Evolutionary conservation across 805 yeast genomes (phyloP).

Genomic region (Suhomyces emberorum): DNA sequence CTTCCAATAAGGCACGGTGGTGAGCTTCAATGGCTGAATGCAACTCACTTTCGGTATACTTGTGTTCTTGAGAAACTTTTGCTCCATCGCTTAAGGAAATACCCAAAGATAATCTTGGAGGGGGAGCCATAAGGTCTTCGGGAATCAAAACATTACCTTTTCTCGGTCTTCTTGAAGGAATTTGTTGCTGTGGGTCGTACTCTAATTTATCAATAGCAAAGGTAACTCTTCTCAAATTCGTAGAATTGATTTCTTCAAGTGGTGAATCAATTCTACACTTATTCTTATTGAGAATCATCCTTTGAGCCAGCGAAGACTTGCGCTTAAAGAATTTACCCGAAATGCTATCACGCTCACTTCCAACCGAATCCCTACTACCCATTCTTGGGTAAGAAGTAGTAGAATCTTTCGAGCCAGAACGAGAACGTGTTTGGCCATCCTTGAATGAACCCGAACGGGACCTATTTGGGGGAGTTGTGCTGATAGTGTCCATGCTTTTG

Average conservation of each 20-base stretch:
- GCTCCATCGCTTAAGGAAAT: constrained; percentile 47
- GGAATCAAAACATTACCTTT: constrained; percentile 55
- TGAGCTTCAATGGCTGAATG: constrained; percentile 59
- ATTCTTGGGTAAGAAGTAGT: background rate
- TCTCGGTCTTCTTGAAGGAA: constrained; percentile 53
- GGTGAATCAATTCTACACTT: constrained; percentile 36
- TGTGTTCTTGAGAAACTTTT: constrained; percentile 17
- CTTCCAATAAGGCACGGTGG: constrained; percentile 50
- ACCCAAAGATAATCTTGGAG: constrained; percentile 65
- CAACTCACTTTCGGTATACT: constrained; percentile 46
- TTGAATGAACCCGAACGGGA: background rate
- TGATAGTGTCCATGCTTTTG: background rate
- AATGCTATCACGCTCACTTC: background rate
- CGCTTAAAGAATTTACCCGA: background rate
- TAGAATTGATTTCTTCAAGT: constrained; percentile 27
- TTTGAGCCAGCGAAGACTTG: background rate
- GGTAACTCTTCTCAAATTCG: constrained; percentile 59
- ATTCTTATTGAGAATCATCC: constrained; percentile 43
- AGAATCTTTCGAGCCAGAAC: background rate
- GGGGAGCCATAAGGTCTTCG: constrained; percentile 61
- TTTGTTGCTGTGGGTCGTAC: constrained; percentile 62
- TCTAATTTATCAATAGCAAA: constrained; percentile 74
- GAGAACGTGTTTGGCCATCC: background rate
- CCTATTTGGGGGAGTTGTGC: background rate
- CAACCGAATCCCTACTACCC: background rate